Evolutionary conservation across 176 grass and related monocot genomes (phyloP).

Genomic region (Musa schizocarpa): DNA sequence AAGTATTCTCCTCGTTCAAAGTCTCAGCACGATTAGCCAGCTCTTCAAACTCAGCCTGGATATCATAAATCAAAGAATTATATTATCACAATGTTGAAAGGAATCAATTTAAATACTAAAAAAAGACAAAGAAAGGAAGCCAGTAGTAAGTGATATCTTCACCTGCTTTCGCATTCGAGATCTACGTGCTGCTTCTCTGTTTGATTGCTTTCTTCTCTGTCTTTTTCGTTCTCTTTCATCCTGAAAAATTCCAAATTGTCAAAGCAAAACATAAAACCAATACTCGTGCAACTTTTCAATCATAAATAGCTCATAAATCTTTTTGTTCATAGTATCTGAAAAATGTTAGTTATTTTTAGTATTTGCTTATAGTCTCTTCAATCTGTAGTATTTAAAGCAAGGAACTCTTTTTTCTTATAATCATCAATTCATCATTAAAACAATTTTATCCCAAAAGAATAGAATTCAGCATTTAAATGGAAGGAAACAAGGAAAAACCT

Average conservation of each 20-base stretch:
- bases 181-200: conserved; percentile 96
- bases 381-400: not conserved
- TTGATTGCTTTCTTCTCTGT: conserved; percentile 98
- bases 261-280: not conserved
- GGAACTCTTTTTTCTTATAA: not conserved
- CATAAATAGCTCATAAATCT: no score
- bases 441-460: conserved; percentile 4
- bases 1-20: conserved; percentile 94
- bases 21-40: conserved; percentile 69
- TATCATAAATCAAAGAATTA: conserved; percentile 17
- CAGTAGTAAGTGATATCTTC: not conserved
- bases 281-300: no score
- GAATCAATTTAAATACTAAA: not conserved
- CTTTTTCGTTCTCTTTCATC: conserved; percentile 91
- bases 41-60: conserved; percentile 98
- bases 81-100: not conserved
- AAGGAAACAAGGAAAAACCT: conserved; percentile 37
- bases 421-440: conserved; percentile 8
- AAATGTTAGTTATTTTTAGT: no score
- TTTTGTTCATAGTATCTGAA: no score
- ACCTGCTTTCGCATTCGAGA: conserved; percentile 99
- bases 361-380: not conserved
- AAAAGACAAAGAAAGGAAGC: not conserved
- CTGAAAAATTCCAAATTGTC: conserved; percentile 19
- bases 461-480: conserved; percentile 6